These are phyloP conservation scores for Dioszegia hungarica DNA, from an alignment of 768 basidiomycete genomes.

Conservation along the genomic window DNA sequence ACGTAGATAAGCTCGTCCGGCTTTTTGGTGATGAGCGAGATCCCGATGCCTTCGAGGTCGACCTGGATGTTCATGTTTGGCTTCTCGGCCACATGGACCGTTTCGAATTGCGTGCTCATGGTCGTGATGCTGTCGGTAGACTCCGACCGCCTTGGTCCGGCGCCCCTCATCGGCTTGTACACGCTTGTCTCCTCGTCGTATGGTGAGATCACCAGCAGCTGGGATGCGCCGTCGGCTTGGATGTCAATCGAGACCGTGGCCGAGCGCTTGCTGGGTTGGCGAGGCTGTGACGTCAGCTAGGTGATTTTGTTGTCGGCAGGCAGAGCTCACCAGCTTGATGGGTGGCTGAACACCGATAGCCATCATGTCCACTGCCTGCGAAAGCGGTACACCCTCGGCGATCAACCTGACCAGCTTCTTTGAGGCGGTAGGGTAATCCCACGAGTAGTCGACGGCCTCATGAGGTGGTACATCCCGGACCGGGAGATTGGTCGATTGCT, in stretches of 20 bases:
- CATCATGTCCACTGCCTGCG: conserved; percentile 77
- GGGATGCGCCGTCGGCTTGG: conserved; percentile 77
- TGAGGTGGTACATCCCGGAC: conserved; percentile 56
- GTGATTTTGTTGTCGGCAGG: not conserved
- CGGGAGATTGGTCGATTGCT: conserved; percentile 49
- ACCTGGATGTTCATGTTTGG: conserved; percentile 65
- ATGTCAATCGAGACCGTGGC: conserved; percentile 81
- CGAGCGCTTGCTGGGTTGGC: conserved; percentile 52
- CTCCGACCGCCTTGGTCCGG: conserved; percentile 47
- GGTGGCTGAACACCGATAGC: conserved; percentile 90
- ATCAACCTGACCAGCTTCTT: conserved; percentile 72
- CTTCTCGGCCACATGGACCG: conserved; percentile 66
- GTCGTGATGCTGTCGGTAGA: conserved; percentile 59
- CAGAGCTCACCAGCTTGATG: conserved; percentile 58
- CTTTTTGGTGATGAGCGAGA: conserved; percentile 82
- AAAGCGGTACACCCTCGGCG: conserved; percentile 56
- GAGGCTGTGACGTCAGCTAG: conserved; percentile 8
- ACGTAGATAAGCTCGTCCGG: conserved; percentile 86
- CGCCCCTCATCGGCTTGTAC: conserved; percentile 70
- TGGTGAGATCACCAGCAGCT: conserved; percentile 77
- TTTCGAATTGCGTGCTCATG: conserved; percentile 67
- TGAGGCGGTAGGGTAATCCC: conserved; percentile 82
- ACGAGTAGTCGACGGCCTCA: conserved; percentile 67
- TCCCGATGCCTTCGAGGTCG: conserved; percentile 81
- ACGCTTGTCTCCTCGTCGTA: conserved; percentile 80